A percentile compares a stretch with the other conserved stretches of the same genome.
Evolutionary conservation across 2,329 filamentous ascomycete species (phyloP).

Genomic region (Aspergillus uvarum): DNA sequence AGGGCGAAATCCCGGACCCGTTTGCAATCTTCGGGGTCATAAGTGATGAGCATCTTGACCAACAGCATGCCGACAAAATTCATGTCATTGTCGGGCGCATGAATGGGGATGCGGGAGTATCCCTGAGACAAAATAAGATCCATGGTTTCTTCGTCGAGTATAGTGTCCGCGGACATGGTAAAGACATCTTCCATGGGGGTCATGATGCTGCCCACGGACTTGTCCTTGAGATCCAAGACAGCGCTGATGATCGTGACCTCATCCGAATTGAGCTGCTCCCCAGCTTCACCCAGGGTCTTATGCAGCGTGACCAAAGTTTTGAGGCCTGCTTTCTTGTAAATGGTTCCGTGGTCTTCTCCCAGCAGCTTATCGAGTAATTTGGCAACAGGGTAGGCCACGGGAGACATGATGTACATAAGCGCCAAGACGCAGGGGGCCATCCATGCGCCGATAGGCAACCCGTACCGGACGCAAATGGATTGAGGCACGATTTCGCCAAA

Average conservation of each 20-base stretch:
- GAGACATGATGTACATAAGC: conserved; percentile 90
- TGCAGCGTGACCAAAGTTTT: conserved; percentile 96
- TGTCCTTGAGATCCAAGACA: conserved; percentile 93
- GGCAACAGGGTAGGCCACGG: conserved; percentile 89
- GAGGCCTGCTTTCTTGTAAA: conserved; percentile 96
- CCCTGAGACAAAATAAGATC: conserved; percentile 88
- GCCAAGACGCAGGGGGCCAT: conserved; percentile 83
- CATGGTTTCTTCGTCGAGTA: conserved; percentile 92
- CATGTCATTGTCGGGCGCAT: conserved; percentile 75
- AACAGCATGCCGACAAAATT: conserved; percentile 98
- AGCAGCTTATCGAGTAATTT: conserved; percentile 92
- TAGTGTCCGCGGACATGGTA: conserved; percentile 90
- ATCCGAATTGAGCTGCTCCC: conserved; percentile 88
- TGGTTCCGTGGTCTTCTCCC: conserved; percentile 90
- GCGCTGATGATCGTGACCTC: conserved; percentile 99
- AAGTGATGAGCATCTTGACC: conserved; percentile 98
- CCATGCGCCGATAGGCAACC: conserved; percentile 89
- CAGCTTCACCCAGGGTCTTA: conserved; percentile 80
- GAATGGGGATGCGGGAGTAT: conserved; percentile 94
- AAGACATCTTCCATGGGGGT: conserved; percentile 98
- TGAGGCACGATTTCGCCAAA: conserved; percentile 97
- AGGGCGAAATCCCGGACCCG: conserved; percentile 86
- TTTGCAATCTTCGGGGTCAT: conserved; percentile 90
- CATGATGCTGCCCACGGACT: conserved; percentile 94
- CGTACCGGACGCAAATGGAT: conserved; percentile 93